Base-by-base conservation (phyloP, 1,284 basidiomycete species). In the Moesziomyces antarcticus region DNA sequence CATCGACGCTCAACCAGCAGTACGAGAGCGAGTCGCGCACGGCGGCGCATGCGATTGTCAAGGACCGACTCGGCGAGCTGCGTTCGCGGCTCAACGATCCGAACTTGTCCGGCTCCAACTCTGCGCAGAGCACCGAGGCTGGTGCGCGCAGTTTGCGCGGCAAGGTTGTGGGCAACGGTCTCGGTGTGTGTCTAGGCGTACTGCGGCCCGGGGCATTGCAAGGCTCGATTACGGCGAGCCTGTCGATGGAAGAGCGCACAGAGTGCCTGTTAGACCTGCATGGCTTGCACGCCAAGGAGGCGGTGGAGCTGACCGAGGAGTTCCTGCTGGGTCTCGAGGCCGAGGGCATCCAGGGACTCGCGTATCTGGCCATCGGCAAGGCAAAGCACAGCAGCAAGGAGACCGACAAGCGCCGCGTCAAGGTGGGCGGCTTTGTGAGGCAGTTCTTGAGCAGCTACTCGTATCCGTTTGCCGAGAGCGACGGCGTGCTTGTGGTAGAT, bases 331-430 rank as follows among this genome's bases (percentile, higher is more conserved):
- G 85, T 90, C 87, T 97, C 65, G 94, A 97, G 84, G 87, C 88
- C 27, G 94, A 96, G 81, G 89, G 90, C 79, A 94, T 91, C 40
- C 72, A 78, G 71, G 92, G 95, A 89, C 20, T 85, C 45, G 82
- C 82, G 1, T 99, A 92, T 83, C 85, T 94, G 24, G 88, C 98
- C 35, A 93, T 98, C 5, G 96, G 97, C 11, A 93, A 97, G 84
- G 94, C 95, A 84, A 95, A 94, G 85, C 96, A 98, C 83, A 94
- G 93, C 1, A 94, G 93, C 3, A 91, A 90, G 30, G 93, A 94
- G 80, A 86, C 88, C 16, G 88, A 87, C 14, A 89, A 93, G 50
- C 92, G 94, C 40, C 89, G 92, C 2, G 92, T 92, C 33, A 91
- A 93, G 66, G 88, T 98, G 13, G 92, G 90, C 4, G 88, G 91